A percentile compares a stretch with the other conserved stretches of the same genome.
phyloP scores from a whole-genome alignment of 2,329 filamentous ascomycete species.

The Aspergillus pseudoterreus region DNA sequence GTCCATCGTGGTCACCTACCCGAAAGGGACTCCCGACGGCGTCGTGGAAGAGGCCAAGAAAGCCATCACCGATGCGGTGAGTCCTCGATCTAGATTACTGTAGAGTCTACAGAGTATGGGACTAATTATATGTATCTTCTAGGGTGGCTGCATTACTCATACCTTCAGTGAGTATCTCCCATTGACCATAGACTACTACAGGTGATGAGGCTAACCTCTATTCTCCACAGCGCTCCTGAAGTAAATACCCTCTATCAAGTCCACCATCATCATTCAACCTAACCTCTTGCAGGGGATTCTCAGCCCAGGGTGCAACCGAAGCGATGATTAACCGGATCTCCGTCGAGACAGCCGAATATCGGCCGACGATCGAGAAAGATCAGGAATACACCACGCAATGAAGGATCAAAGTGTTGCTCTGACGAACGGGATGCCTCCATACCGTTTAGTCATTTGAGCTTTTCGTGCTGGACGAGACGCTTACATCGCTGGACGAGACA shows the following conservation, averaged over 20 bases:
- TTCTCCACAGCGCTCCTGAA: constrained; percentile 38
- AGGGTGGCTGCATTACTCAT: constrained; percentile 74
- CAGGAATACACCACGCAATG: constrained; percentile 55
- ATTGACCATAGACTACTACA: not conserved
- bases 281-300: constrained; percentile 62
- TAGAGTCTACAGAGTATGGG: not conserved
- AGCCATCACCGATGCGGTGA: constrained; percentile 62
- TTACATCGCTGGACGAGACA: not conserved
- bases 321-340: constrained; percentile 66
- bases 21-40: constrained; percentile 62
- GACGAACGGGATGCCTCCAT: not conserved
- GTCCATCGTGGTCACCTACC: constrained; percentile 75
- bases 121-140: not conserved
- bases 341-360: constrained; percentile 57
- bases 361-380: constrained; percentile 73
- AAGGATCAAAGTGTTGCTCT: not conserved
- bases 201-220: constrained; percentile 8
- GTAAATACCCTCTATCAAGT: constrained; percentile 24
- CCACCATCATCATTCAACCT: not conserved
- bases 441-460: not conserved
- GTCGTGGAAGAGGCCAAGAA: constrained; percentile 69
- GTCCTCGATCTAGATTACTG: constrained; percentile 18
- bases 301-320: constrained; percentile 64
- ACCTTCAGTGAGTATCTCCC: constrained; percentile 62
- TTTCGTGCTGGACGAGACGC: constrained; percentile 6